phyloP scores from a whole-genome alignment of 768 basidiomycete species.

The Hemileccinum impolitum region DNA sequence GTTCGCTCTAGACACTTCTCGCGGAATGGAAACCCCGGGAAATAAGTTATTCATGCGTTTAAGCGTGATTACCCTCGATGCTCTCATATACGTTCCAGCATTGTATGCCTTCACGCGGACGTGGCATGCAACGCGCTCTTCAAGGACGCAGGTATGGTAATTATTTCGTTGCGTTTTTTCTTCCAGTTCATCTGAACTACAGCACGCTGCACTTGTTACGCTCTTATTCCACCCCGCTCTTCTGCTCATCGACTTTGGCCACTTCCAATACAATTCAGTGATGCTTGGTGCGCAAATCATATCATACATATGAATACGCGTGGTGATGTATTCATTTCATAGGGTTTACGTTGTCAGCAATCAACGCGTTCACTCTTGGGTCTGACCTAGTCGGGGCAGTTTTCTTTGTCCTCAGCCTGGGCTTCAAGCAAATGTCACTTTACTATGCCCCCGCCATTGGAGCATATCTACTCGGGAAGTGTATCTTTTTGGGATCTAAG shows the following conservation, averaged over 20 bases:
- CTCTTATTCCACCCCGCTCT: slow-evolving; percentile 82
- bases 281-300: slow-evolving; percentile 72
- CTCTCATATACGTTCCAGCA: slow-evolving; percentile 72
- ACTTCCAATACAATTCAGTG: slow-evolving; percentile 94
- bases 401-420: slow-evolving; percentile 78
- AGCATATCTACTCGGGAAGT: slow-evolving; percentile 86
- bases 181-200: slow-evolving; percentile 2
- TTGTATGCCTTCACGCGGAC: slow-evolving; percentile 59
- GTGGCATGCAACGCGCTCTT: slow-evolving; percentile 69
- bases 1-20: slow-evolving; percentile 68
- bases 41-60: slow-evolving; percentile 79
- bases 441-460: slow-evolving; percentile 95
- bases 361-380: slow-evolving; percentile 66
- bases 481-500: slow-evolving; percentile 69
- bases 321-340: not conserved
- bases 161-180: not conserved
- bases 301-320: not conserved
- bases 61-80: slow-evolving; percentile 68
- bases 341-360: slow-evolving; percentile 68
- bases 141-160: slow-evolving; percentile 67
- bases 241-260: slow-evolving; percentile 84
- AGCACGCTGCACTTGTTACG: slow-evolving; percentile 58
- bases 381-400: slow-evolving; percentile 74
- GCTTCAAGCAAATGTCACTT: slow-evolving; percentile 95
- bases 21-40: slow-evolving; percentile 64